Conservation (phyloP, 768 basidiomycete genomes). For the Leccinum olivaceopallidum region DNA sequence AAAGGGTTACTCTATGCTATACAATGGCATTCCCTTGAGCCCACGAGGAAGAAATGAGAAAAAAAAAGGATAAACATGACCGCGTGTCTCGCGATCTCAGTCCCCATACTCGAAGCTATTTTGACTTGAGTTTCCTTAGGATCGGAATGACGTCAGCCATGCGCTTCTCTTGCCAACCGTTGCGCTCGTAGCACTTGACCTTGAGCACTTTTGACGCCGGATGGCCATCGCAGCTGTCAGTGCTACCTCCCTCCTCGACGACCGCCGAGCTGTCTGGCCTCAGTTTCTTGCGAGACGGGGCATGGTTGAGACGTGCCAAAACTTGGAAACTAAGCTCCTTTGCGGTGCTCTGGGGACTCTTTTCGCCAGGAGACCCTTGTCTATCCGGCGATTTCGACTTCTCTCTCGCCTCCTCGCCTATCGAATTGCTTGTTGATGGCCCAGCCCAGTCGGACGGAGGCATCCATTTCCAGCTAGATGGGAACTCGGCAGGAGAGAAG, state of each 20-base stretch:
- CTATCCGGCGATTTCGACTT: neutral
- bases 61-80: neutral
- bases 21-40: neutral
- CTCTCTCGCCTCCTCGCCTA: neutral
- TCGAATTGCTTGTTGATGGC: neutral
- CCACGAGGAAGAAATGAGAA: neutral
- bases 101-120: constrained; percentile 5
- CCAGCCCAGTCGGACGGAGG: constrained; percentile 31
- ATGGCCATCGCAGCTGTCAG: neutral
- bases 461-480: constrained; percentile 13
- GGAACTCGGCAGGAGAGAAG: neutral
- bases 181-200: constrained; percentile 13
- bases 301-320: neutral
- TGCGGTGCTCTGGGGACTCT: neutral
- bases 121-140: constrained; percentile 27
- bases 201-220: constrained; percentile 10
- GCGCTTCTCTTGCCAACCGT: constrained; percentile 24
- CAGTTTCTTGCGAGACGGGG: constrained; percentile 3
- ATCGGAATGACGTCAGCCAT: constrained; percentile 33
- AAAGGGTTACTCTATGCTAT: neutral
- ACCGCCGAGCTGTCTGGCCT: neutral
- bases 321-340: neutral
- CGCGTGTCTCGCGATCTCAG: neutral
- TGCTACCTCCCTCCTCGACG: neutral
- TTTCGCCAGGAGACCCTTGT: neutral